A percentile compares a stretch with the other conserved stretches of the same genome.
phyloP scores from a whole-genome alignment of 83 land plant genomes.

The Isoetes engelmannii region DNA sequence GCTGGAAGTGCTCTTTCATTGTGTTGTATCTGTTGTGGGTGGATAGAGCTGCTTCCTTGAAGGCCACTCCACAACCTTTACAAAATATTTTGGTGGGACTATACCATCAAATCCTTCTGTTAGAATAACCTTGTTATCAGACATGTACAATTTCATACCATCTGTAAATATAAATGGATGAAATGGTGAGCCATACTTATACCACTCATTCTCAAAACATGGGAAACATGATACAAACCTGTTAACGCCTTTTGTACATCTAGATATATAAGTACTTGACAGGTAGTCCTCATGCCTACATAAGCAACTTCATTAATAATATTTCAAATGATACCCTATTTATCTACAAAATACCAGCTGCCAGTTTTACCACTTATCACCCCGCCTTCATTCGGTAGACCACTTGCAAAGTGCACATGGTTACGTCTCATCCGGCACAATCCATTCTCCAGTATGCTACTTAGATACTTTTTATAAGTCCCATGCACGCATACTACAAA shows the following conservation, averaged over 20 bases:
- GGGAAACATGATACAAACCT: constrained; percentile 36
- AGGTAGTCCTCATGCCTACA: constrained; percentile 65
- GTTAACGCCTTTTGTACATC: constrained; percentile 68
- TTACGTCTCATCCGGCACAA: constrained; percentile 71
- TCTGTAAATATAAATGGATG: constrained; percentile 29
- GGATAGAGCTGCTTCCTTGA: background rate
- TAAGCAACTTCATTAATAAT: background rate
- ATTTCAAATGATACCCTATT: too few relatives aligned
- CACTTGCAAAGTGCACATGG: constrained; percentile 89
- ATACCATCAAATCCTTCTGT: constrained; percentile 87
- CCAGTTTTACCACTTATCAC: constrained; percentile 76
- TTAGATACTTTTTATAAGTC: constrained; percentile 54
- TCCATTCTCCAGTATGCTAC: constrained; percentile 59
- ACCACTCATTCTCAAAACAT: background rate
- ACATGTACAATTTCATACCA: constrained; percentile 72
- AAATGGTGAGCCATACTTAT: constrained; percentile 1
- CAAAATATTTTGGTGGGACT: constrained; percentile 62
- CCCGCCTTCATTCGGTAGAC: constrained; percentile 64
- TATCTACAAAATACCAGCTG: background rate
- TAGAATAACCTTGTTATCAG: constrained; percentile 71
- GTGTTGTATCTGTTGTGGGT: too few relatives aligned
- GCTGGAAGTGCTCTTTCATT: too few relatives aligned
- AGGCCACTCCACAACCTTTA: constrained; percentile 55
- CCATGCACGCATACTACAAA: constrained; percentile 88
- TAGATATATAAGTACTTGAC: constrained; percentile 62